Conservation (phyloP, 1,284 basidiomycete species). For the Marasmius fiardii region DNA sequence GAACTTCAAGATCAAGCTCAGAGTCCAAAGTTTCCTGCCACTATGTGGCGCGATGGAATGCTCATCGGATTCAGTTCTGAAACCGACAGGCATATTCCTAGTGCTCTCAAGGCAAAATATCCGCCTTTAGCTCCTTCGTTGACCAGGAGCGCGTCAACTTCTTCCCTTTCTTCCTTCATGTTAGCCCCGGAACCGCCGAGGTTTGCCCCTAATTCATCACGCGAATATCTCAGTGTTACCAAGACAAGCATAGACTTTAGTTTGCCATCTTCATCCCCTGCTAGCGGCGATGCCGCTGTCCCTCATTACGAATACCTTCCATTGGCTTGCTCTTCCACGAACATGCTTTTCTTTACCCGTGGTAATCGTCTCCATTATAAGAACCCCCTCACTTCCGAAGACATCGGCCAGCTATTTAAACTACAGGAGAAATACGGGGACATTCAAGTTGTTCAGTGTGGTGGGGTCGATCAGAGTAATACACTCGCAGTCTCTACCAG, state of each 20-base stretch:
- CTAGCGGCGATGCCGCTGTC: neutral
- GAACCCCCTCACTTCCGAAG: conserved; percentile 35
- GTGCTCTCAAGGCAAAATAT: conserved; percentile 4
- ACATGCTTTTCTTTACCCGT: conserved; percentile 46
- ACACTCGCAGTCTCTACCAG: conserved; percentile 36
- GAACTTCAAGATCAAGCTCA: neutral
- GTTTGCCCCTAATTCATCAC: conserved; percentile 32
- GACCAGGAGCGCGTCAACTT: conserved; percentile 33
- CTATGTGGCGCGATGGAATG: neutral
- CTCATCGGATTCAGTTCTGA: neutral
- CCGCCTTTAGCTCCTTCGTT: conserved; percentile 17
- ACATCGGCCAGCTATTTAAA: conserved; percentile 49
- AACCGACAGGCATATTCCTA: conserved; percentile 4
- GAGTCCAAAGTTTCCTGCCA: neutral
- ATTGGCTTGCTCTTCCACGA: conserved; percentile 40
- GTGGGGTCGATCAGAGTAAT: conserved; percentile 32
- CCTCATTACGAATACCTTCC: conserved; percentile 19
- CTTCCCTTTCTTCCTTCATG: conserved; percentile 24
- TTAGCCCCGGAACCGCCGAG: conserved; percentile 18
- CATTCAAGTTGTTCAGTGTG: conserved; percentile 41
- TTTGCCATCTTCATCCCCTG: neutral
- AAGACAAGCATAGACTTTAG: conserved; percentile 40
- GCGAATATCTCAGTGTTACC: conserved; percentile 32
- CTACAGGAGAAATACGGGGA: conserved; percentile 42
- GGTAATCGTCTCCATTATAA: conserved; percentile 52